phyloP scores from a whole-genome alignment of 1,284 basidiomycete genomes.

The Sanghuangporus sanghuang region DNA sequence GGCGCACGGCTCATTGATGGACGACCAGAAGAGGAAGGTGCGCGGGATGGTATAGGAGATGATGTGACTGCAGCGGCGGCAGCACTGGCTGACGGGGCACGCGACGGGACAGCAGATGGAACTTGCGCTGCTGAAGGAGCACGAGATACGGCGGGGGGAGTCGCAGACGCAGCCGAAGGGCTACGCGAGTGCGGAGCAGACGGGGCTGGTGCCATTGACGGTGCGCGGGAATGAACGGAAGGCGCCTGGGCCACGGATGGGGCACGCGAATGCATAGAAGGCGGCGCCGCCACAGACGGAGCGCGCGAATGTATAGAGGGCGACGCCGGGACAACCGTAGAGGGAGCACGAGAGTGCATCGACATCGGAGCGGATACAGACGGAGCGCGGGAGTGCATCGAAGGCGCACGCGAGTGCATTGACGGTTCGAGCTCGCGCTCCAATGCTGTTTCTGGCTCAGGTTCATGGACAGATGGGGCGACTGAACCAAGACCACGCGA shows the following conservation, averaged over 20 bases:
- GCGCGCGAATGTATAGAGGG: constrained; percentile 6
- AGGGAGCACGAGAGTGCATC: neutral
- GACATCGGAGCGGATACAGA: neutral
- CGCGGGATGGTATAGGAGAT: constrained; percentile 7
- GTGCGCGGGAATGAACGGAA: neutral
- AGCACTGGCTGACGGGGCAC: neutral
- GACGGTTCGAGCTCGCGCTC: neutral
- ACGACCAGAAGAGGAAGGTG: neutral
- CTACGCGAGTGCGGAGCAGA: neutral
- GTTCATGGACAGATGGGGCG: neutral
- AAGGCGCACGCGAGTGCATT: constrained; percentile 1
- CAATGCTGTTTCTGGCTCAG: neutral
- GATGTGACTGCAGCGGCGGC: neutral
- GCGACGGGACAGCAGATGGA: neutral
- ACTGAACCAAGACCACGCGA: constrained; percentile 2
- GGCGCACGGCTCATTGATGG: neutral
- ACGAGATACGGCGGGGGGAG: neutral
- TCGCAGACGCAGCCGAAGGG: neutral
- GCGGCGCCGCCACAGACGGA: neutral
- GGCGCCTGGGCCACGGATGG: neutral
- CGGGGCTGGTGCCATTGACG: neutral
- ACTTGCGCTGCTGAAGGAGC: neutral
- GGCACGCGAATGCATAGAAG: constrained; percentile 1
- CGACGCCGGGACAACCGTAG: neutral
- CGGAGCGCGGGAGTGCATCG: neutral